phyloP scores from a whole-genome alignment of 257 asterid genomes.

The Solanum etuberosum region DNA sequence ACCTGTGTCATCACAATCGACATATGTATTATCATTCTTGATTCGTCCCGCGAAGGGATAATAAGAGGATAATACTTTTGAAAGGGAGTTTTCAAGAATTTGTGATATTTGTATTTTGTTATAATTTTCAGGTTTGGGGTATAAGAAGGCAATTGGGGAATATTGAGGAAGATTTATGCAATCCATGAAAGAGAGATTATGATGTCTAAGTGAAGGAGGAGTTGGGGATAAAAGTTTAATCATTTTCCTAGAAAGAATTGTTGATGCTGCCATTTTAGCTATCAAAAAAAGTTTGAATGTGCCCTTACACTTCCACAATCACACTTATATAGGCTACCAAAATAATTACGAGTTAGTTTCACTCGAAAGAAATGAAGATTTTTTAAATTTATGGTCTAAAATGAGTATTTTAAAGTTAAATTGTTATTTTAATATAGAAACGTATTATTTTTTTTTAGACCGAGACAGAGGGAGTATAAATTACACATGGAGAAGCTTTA shows the following conservation, averaged over 20 bases:
- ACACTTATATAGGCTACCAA: not conserved
- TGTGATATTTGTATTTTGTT: not conserved
- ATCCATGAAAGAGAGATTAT: not conserved
- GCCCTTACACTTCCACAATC: not conserved
- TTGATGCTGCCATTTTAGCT: not conserved
- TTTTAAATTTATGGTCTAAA: too few relatives aligned
- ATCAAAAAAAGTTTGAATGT: not conserved
- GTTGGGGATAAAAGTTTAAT: not conserved
- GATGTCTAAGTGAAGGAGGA: not conserved
- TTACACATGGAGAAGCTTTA: too few relatives aligned
- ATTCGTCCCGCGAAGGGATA: not conserved
- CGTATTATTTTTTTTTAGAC: fast-evolving
- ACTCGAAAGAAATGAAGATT: too few relatives aligned
- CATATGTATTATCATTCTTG: not conserved
- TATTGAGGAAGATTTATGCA: not conserved
- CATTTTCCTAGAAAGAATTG: not conserved
- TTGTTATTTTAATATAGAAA: too few relatives aligned
- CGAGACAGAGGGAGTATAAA: too few relatives aligned
- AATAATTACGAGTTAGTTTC: too few relatives aligned
- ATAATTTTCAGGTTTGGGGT: not conserved
- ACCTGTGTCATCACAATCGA: not conserved
- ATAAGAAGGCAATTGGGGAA: fast-evolving
- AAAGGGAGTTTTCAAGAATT: not conserved
- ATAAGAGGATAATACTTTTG: not conserved
- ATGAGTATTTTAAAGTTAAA: too few relatives aligned